Percentiles rank a stretch among this genome's conserved stretches.
phyloP scores from a whole-genome alignment of 140 eudicot genomes.

The Bidens hawaiensis region DNA sequence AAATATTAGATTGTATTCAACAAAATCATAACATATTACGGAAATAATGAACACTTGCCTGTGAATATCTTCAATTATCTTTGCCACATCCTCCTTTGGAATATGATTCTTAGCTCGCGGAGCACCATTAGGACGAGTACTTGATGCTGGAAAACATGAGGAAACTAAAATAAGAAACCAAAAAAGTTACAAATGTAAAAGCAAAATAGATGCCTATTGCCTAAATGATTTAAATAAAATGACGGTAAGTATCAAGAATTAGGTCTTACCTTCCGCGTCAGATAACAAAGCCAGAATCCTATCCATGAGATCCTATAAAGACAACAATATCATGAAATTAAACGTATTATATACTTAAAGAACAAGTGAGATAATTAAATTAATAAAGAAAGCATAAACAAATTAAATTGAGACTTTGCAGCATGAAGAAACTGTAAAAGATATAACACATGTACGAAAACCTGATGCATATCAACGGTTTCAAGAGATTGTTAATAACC shows the following conservation, averaged over 20 bases:
- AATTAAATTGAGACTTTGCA: not conserved
- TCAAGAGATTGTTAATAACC: not conserved
- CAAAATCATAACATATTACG: too few species aligned
- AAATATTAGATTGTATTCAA: too few species aligned
- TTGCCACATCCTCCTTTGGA: conserved; percentile 61
- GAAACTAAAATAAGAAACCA: not conserved
- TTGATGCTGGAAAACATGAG: conserved; percentile 25
- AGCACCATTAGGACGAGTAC: conserved; percentile 20
- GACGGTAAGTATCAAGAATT: not conserved
- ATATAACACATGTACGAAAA: not conserved
- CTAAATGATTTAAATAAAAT: not conserved
- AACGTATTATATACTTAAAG: conserved; percentile 1
- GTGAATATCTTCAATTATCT: conserved; percentile 56
- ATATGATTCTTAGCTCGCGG: conserved; percentile 37
- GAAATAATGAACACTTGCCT: too few species aligned
- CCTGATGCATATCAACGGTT: not conserved
- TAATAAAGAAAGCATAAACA: not conserved
- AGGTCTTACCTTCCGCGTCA: conserved; percentile 54
- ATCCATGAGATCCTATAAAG: conserved; percentile 68
- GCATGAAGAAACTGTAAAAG: conserved; percentile 5
- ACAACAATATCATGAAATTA: conserved; percentile 1
- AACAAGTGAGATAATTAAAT: not conserved
- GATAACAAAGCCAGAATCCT: conserved; percentile 60
- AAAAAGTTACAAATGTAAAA: not conserved
- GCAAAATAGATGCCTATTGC: too few species aligned